Percentiles rank a stretch among this genome's conserved stretches.
Conservation (phyloP, 768 basidiomycete species). For the Suillus hirtellus region DNA sequence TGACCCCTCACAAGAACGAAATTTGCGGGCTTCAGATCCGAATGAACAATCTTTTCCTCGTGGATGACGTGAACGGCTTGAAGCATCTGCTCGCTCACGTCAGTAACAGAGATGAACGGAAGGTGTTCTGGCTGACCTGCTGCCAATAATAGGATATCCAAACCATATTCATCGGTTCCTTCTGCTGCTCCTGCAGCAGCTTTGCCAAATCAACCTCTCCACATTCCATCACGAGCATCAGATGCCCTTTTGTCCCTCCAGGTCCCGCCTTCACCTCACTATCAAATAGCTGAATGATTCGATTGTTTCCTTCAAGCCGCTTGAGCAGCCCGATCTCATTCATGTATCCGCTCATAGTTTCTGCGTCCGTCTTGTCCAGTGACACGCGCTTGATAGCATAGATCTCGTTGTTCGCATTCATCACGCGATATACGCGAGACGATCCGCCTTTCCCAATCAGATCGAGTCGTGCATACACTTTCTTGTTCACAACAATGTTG, state of each 20-base stretch:
- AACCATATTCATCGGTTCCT: conserved; percentile 85
- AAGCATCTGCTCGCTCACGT: conserved; percentile 68
- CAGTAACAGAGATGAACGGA: conserved; percentile 1
- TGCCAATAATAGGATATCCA: conserved; percentile 98
- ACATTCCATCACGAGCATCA: conserved; percentile 94
- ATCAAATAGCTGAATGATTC: conserved; percentile 90
- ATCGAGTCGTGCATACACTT: conserved; percentile 80
- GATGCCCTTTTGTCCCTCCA: conserved; percentile 67
- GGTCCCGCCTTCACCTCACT: conserved; percentile 74
- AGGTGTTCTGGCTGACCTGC: conserved; percentile 58
- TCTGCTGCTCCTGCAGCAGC: conserved; percentile 81
- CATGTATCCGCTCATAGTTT: conserved; percentile 90
- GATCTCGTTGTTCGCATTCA: conserved; percentile 73
- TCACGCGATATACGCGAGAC: conserved; percentile 92
- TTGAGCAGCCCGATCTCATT: conserved; percentile 94
- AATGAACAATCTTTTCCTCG: conserved; percentile 98
- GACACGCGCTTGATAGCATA: conserved; percentile 93
- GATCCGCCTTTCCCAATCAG: conserved; percentile 93
- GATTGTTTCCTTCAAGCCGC: conserved; percentile 89
- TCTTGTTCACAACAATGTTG: conserved; percentile 60
- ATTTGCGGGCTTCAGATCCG: conserved; percentile 97
- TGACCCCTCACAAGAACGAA: conserved; percentile 95
- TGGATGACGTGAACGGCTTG: conserved; percentile 99
- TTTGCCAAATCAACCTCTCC: conserved; percentile 92
- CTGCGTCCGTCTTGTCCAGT: conserved; percentile 84